Evolutionary conservation across 2,329 filamentous ascomycete species (phyloP).

Genomic region (Cryphonectria carpinicola): DNA sequence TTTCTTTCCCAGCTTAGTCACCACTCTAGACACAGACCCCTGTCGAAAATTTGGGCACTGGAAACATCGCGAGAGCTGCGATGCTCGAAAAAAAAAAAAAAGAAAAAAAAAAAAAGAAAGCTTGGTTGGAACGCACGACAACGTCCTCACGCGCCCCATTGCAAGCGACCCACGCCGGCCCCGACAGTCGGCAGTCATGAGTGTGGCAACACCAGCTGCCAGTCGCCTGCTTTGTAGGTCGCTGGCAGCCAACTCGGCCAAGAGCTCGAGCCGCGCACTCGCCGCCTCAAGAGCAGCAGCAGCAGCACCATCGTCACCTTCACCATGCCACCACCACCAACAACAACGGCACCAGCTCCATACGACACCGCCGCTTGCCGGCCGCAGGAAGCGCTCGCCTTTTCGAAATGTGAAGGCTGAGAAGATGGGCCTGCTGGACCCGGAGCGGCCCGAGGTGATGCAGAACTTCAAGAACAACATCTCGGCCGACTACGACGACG

Average conservation of each 20-base stretch:
- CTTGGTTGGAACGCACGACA: neutral
- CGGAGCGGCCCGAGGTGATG: constrained; percentile 43
- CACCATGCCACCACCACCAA: constrained; percentile 34
- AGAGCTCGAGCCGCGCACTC: constrained; percentile 31
- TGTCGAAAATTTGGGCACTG: constrained; percentile 28
- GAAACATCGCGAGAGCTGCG: constrained; percentile 5
- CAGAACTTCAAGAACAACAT: constrained; percentile 49
- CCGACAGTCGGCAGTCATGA: constrained; percentile 49
- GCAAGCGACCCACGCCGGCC: constrained; percentile 16
- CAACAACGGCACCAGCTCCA: constrained; percentile 52
- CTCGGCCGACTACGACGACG: constrained; percentile 67
- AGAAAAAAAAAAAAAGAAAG: too few relatives aligned
- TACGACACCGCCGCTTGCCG: constrained; percentile 51
- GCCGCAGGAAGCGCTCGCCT: constrained; percentile 46
- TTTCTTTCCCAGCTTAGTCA: constrained; percentile 17
- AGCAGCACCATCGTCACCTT: constrained; percentile 27
- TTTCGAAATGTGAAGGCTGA: constrained; percentile 58
- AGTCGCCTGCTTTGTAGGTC: constrained; percentile 57
- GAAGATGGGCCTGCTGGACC: constrained; percentile 52
- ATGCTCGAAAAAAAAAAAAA: neutral
- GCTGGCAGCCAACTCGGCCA: constrained; percentile 42
- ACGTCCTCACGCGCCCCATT: constrained; percentile 12
- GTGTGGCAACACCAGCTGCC: constrained; percentile 55
- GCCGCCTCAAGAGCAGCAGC: constrained; percentile 28
- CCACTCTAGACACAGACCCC: constrained; percentile 14